Conservation (phyloP, 129 eudicot genomes). For the Helianthus annuus region HanXRQr2.0-SUNRISE NC_035439.2:119130749-119131248, state of each 20-base stretch:
- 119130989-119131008: constrained; percentile 60
- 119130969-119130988: constrained; percentile 53
- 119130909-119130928: neutral
- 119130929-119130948: no score
- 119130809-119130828: no score
- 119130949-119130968: no score
- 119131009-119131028: constrained; percentile 62
- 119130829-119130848: no score
- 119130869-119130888: neutral
- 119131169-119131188: constrained; percentile 72
- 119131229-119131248: constrained; percentile 80
- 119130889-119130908: neutral
- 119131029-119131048: constrained; percentile 60
- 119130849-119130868: neutral
- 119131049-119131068: constrained; percentile 57
- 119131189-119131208: constrained; percentile 62
- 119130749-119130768: no score
- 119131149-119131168: constrained; percentile 50
- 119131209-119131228: constrained; percentile 71
- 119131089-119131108: constrained; percentile 55
- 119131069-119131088: constrained; percentile 62
- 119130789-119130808: no score
- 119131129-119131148: constrained; percentile 62
- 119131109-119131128: constrained; percentile 53
- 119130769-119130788: no score